Percentiles rank a stretch among this genome's conserved stretches.
Evolutionary conservation across 1,139 yeast species (phyloP).

Genomic region (Nematodospora anomalae): DNA sequence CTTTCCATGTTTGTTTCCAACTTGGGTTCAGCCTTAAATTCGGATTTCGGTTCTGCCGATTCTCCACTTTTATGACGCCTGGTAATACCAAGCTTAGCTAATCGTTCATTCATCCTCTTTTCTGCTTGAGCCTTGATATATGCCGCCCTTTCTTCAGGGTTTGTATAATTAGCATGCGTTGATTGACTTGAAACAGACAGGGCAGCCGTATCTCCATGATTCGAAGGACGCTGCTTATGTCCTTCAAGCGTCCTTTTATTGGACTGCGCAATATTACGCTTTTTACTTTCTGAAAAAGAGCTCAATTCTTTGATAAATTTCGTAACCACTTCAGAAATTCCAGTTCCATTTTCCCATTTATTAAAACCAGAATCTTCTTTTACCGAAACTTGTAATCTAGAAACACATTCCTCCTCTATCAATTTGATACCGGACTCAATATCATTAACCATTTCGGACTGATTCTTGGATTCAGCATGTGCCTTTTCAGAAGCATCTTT

Average conservation of each 20-base stretch:
- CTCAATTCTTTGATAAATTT: constrained; percentile 58
- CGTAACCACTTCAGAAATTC: constrained; percentile 63
- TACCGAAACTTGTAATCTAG: constrained; percentile 43
- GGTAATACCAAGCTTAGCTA: constrained; percentile 80
- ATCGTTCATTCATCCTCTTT: constrained; percentile 82
- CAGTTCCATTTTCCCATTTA: constrained; percentile 86
- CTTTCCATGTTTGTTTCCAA: background rate
- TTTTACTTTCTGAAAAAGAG: constrained; percentile 15
- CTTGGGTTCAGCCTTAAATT: constrained; percentile 1
- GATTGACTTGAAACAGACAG: constrained; percentile 7
- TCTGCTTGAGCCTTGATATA: constrained; percentile 90
- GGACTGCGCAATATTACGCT: constrained; percentile 10
- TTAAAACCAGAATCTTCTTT: constrained; percentile 56
- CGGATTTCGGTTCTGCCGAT: background rate
- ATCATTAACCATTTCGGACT: constrained; percentile 62
- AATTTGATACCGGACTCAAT: constrained; percentile 73
- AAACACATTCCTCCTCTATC: constrained; percentile 61
- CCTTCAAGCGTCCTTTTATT: background rate
- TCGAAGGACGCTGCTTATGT: background rate
- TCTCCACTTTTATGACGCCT: constrained; percentile 12
- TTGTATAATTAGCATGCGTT: constrained; percentile 22
- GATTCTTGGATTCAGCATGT: constrained; percentile 53
- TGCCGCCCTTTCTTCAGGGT: constrained; percentile 73
- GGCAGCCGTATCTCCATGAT: background rate
- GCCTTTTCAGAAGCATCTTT: constrained; percentile 57